Percentiles rank a stretch among this genome's conserved stretches.
Evolutionary conservation across 139 green algal species (phyloP).

Genomic region (Chlorella sp.): DNA sequence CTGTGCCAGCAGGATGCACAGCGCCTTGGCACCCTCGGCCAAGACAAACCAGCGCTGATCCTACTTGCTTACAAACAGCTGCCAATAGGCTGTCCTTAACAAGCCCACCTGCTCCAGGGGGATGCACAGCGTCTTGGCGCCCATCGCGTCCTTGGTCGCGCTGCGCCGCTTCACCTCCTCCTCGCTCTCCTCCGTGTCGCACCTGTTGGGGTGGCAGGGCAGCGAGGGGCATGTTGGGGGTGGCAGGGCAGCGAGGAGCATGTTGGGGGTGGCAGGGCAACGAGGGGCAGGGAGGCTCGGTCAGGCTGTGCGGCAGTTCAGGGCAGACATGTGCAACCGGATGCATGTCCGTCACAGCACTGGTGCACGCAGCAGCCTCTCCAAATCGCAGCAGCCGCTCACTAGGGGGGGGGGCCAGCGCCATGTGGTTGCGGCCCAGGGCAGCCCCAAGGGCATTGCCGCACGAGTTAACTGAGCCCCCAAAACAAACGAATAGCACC

Average conservation of each 20-base stretch:
- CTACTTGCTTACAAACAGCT: no score
- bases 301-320: no score
- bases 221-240: not conserved
- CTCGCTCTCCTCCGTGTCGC: slow-evolving; percentile 83
- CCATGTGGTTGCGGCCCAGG: no score
- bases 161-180: slow-evolving; percentile 93
- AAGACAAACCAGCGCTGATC: not conserved
- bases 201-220: slow-evolving; percentile 32
- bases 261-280: no score
- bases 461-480: not conserved
- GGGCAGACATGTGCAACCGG: no score
- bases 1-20: not conserved
- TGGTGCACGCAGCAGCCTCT: no score
- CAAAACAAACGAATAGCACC: not conserved
- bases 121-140: slow-evolving; percentile 98
- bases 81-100: no score
- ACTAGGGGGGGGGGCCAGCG: not conserved
- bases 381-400: not conserved
- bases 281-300: no score
- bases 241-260: no score
- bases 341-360: no score
- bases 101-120: slow-evolving; percentile 37
- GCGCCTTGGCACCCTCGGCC: not conserved
- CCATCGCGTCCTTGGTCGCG: slow-evolving; percentile 78
- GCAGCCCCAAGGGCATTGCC: no score